Base-by-base conservation (phyloP, 176 grass and related monocot species). In the Cenchrus purpureus region DNA sequence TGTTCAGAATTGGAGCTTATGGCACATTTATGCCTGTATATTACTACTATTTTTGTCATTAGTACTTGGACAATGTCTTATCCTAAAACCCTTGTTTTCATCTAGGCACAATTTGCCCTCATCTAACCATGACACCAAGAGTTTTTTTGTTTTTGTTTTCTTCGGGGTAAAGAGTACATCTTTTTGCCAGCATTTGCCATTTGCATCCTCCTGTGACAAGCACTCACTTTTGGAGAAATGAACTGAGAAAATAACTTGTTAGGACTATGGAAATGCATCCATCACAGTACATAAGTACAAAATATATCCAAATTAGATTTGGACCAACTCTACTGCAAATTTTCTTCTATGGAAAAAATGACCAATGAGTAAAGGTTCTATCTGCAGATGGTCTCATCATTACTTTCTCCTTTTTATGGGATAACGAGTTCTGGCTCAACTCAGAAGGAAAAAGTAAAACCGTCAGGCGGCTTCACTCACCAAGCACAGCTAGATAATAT, bases 341-440 rank as follows among this genome's bases (percentile, higher is more conserved):
- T 85, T 75, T 75, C 7, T 58, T 82, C 13, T 65, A 65, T 71
- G 29, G 29, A 77, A 65, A 58, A 77, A 65, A 58, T 34, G 3
- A 6, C 25, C 25, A 40, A 64, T 65, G 45, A 34, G 48, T 16
- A 40, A 64, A 65, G 20, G 45, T 82, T 52, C 32, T 71, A 13
- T 86, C 45, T 89, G 43, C 84, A 96, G 94, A 91, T 89, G 86
- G 71, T 93, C 61, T 96, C 80, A 0, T 71, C 80, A 68, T 89
- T 96, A 77, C 48, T 87, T 79, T 73, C 89, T 79, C 91, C 94
- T 62, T 80, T 96, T n/a, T 10, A 85, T 87, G 86, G 46, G 64
- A 84, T 93, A 77, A 56, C 72, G 46, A 89, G 69, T 82, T 85
- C 86, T 78, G 86, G 71, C 59, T 78, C 81, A 83, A 72, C 76